Evolutionary conservation across 768 basidiomycete genomes (phyloP).

Genomic region (Symmetrospora coprosmae): DNA sequence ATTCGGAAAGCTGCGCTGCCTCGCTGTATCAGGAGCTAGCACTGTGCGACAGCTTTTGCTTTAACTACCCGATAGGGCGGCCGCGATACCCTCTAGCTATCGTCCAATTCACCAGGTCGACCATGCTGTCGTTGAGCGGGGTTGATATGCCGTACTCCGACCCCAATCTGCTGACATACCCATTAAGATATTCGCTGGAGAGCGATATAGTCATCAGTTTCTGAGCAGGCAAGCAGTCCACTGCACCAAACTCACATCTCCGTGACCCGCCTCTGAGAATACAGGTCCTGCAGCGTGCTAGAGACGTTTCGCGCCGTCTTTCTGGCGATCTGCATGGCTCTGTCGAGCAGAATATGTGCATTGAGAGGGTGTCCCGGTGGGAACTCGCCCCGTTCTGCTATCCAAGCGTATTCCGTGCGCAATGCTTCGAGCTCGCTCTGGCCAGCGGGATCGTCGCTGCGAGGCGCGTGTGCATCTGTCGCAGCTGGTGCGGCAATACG

Average conservation of each 20-base stretch:
- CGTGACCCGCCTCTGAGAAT: conserved; percentile 40
- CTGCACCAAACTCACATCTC: conserved; percentile 9
- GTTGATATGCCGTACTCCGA: not conserved
- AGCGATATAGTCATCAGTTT: not conserved
- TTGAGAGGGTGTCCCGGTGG: conserved; percentile 42
- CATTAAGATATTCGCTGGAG: conserved; percentile 9
- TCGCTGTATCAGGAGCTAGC: not conserved
- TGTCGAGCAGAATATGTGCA: conserved; percentile 42
- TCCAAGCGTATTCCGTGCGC: not conserved
- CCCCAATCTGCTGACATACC: not conserved
- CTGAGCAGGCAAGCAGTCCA: not conserved
- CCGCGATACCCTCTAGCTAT: not conserved
- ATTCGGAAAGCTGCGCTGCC: not conserved
- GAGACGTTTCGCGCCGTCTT: conserved; percentile 56
- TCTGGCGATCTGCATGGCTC: conserved; percentile 49
- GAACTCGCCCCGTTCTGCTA: conserved; percentile 37
- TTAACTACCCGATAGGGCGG: too few relatives aligned
- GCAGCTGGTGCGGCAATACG: too few relatives aligned
- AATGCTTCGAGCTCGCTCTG: conserved; percentile 20
- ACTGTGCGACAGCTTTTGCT: too few relatives aligned
- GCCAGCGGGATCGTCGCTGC: conserved; percentile 28
- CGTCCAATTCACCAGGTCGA: not conserved
- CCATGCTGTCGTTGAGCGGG: conserved; percentile 10
- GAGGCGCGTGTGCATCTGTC: too few relatives aligned
- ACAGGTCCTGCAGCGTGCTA: conserved; percentile 64